Evolutionary conservation across 768 basidiomycete species (phyloP), one percentile per base, ranked within the genome.

Genomic region (Boletales sp.): DNA sequence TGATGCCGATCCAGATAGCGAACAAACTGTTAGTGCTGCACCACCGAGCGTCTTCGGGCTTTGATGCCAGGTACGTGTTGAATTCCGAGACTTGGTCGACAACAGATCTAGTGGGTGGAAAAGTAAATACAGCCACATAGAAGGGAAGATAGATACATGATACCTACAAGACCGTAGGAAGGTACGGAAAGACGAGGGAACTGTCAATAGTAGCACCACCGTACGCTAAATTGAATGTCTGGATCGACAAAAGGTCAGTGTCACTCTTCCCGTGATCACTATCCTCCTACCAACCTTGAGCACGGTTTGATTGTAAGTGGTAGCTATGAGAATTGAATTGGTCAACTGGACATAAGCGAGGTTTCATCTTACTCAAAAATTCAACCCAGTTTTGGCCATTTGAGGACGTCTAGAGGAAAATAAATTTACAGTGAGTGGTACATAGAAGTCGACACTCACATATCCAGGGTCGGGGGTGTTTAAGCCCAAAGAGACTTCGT

Each of bases 1-100:
- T 87, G 55, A 87, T 81, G 1, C 86, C 85, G 49, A 87, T 84
- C 75, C 76, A 87, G n/a, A 86, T 65, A 0, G 79, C 79, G 64
- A 87, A 86, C 41, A 87, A 57, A 46, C 82, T 60, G 57, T 86
- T 80, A 4, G 60, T 55, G 49, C 76, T 75, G 19, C 74, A 74
- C 86, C 85, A 87, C 0, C 77, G 74, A 2, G 79, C 75, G 2
- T 64, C 67, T 8, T 71, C 62, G 1, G 83, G 82, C 60, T 79
- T 80, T 33, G 57, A 67, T 2, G 72, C 78, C 1, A 72, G 74
- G 8, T 71, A 67, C 15, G 52, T 57, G 44, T 84, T 66, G 65
- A 84, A 86, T 50, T 81, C 62, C 49, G 78, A 77, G 15, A 86
- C 81, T 57, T 87, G 84, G 50, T 86, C 81, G 0, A 73, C 63